phyloP scores from a whole-genome alignment of 805 yeast genomes.

The Candida glaebosa region DNA sequence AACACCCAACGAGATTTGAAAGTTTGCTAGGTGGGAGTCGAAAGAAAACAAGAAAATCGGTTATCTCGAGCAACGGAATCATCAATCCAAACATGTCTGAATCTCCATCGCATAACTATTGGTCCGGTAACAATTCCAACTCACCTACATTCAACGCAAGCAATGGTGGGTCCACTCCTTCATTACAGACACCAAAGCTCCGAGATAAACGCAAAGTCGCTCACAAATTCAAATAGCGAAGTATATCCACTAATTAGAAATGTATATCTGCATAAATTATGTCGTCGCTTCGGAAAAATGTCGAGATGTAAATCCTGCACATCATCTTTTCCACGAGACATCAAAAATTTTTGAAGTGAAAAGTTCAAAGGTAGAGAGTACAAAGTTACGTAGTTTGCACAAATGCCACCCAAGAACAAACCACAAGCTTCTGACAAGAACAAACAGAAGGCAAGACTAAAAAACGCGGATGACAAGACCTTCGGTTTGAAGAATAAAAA shows the following conservation, averaged over 20 bases:
- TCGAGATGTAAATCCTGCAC: neutral
- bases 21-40: constrained; percentile 23
- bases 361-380: neutral
- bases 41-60: constrained; percentile 17
- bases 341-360: constrained; percentile 3
- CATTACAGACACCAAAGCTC: constrained; percentile 2
- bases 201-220: constrained; percentile 18
- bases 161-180: constrained; percentile 4
- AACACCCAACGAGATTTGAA: constrained; percentile 22
- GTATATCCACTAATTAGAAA: too few relatives aligned
- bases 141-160: neutral
- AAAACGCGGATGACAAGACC: constrained; percentile 77
- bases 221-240: constrained; percentile 17
- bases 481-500: constrained; percentile 96
- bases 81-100: constrained; percentile 11
- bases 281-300: neutral
- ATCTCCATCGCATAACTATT: constrained; percentile 7
- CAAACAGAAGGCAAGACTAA: constrained; percentile 62
- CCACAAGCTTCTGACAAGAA: constrained; percentile 52
- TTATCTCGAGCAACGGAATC: constrained; percentile 5
- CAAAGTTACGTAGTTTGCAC: neutral
- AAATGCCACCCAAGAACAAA: constrained; percentile 77
- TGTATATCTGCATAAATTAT: too few relatives aligned
- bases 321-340: constrained; percentile 1
- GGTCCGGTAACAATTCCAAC: neutral